Evolutionary conservation across 2,329 filamentous ascomycete species (phyloP).

Genomic region (Capronia americana): DNA sequence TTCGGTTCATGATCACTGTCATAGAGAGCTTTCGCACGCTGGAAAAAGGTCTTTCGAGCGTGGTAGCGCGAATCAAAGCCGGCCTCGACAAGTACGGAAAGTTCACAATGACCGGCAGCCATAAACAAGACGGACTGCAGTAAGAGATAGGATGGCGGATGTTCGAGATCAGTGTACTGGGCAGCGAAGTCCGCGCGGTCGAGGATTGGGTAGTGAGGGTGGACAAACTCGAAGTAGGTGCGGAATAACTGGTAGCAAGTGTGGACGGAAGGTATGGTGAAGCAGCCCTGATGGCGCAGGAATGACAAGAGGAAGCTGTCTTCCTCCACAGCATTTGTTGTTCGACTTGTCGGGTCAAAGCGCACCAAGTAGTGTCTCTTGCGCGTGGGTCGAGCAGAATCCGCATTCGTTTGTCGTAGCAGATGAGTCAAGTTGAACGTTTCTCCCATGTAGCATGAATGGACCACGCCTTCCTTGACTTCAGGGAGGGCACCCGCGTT

Average conservation of each 20-base stretch:
- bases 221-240: slow-evolving; percentile 39
- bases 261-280: slow-evolving; percentile 31
- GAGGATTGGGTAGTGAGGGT: slow-evolving; percentile 39
- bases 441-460: slow-evolving; percentile 35
- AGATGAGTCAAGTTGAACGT: slow-evolving; percentile 37
- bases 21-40: slow-evolving; percentile 40
- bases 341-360: slow-evolving; percentile 33
- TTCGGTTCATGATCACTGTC: slow-evolving; percentile 40
- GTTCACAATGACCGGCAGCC: slow-evolving; percentile 34
- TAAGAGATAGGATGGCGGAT: slow-evolving; percentile 34
- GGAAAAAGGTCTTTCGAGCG: slow-evolving; percentile 38
- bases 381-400: slow-evolving; percentile 25
- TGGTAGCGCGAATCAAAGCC: slow-evolving; percentile 35
- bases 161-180: slow-evolving; percentile 30
- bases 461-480: slow-evolving; percentile 30
- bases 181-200: slow-evolving; percentile 35
- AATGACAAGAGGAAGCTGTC: slow-evolving; percentile 36
- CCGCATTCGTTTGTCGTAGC: slow-evolving; percentile 34
- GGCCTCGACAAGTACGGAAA: slow-evolving; percentile 25
- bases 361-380: slow-evolving; percentile 32
- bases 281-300: slow-evolving; percentile 34
- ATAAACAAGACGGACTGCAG: slow-evolving; percentile 38
- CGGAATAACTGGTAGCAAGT: slow-evolving; percentile 36
- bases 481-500: slow-evolving; percentile 18
- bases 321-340: slow-evolving; percentile 31